These are phyloP conservation scores for Boletus sp. DNA, from an alignment of 1,284 basidiomycete species.

Conservation along the genomic window DNA sequence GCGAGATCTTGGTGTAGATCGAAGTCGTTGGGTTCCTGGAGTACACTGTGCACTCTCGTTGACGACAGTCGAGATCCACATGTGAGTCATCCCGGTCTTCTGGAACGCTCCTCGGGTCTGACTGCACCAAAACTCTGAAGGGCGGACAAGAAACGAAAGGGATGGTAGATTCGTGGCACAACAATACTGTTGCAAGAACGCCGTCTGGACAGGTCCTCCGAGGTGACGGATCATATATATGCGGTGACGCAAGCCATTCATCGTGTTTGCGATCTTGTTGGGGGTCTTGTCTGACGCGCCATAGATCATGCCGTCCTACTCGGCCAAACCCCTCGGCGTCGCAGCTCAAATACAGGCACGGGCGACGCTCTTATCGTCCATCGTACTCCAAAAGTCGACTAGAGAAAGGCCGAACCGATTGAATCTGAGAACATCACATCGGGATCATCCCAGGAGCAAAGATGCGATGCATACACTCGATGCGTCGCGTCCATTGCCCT, in stretches of 20 bases:
- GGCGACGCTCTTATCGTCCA: too few species aligned
- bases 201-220: constrained; percentile 17
- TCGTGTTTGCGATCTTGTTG: too few species aligned
- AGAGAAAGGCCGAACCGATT: constrained; percentile 6
- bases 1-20: constrained; percentile 25
- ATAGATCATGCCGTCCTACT: constrained; percentile 10
- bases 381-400: constrained; percentile 12
- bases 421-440: constrained; percentile 16
- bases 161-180: constrained; percentile 13
- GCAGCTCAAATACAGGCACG: background rate
- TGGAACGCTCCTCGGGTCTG: background rate
- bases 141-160: background rate
- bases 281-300: too few species aligned
- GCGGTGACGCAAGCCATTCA: background rate
- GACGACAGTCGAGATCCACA: constrained; percentile 9
- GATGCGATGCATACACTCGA: background rate
- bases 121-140: constrained; percentile 1
- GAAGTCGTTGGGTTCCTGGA: background rate
- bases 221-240: constrained; percentile 19
- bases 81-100: constrained; percentile 3
- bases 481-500: constrained; percentile 1
- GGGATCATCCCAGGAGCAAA: constrained; percentile 11
- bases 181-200: constrained; percentile 11
- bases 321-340: constrained; percentile 13
- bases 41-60: too few species aligned